Evolutionary conservation across 768 basidiomycete species (phyloP).

Genomic region (Russula lepida): DNA sequence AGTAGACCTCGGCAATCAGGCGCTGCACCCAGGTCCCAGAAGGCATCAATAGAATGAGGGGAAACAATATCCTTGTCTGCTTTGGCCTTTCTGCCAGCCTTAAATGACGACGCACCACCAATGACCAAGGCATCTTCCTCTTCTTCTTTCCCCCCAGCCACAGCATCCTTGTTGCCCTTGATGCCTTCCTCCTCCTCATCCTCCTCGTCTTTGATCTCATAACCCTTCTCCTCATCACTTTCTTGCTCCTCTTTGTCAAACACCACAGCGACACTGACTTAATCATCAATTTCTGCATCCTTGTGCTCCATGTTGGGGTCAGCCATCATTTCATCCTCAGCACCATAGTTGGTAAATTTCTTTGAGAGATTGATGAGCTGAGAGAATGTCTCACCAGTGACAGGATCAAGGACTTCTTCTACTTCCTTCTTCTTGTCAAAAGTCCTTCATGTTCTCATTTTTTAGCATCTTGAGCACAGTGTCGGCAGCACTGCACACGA

Average conservation of each 20-base stretch:
- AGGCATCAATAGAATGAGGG: conserved; percentile 88
- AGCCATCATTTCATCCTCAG: conserved; percentile 69
- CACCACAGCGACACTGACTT: conserved; percentile 94
- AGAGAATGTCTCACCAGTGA: conserved; percentile 71
- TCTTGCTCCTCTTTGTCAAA: conserved; percentile 98
- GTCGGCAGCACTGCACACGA: conserved; percentile 94
- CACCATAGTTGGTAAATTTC: conserved; percentile 93
- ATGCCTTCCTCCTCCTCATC: conserved; percentile 65
- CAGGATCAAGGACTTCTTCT: conserved; percentile 61
- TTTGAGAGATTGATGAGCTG: conserved; percentile 80
- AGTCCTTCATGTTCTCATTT: conserved; percentile 83
- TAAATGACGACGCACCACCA: conserved; percentile 52
- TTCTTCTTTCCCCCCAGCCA: conserved; percentile 41
- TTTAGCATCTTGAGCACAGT: conserved; percentile 82
- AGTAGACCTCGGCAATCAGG: conserved; percentile 81
- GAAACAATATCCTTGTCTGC: conserved; percentile 74
- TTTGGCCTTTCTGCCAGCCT: conserved; percentile 39
- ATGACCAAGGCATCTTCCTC: conserved; percentile 71
- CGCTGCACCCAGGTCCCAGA: conserved; percentile 99
- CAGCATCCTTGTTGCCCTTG: conserved; percentile 37
- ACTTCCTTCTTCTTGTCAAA: conserved; percentile 96
- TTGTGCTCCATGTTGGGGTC: conserved; percentile 77
- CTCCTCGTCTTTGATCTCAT: conserved; percentile 74
- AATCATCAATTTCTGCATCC: conserved; percentile 89
- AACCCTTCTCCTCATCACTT: conserved; percentile 86